phyloP scores from a whole-genome alignment of 2,329 filamentous ascomycete species.

The Neophaeococcomyces mojaviensis region DNA sequence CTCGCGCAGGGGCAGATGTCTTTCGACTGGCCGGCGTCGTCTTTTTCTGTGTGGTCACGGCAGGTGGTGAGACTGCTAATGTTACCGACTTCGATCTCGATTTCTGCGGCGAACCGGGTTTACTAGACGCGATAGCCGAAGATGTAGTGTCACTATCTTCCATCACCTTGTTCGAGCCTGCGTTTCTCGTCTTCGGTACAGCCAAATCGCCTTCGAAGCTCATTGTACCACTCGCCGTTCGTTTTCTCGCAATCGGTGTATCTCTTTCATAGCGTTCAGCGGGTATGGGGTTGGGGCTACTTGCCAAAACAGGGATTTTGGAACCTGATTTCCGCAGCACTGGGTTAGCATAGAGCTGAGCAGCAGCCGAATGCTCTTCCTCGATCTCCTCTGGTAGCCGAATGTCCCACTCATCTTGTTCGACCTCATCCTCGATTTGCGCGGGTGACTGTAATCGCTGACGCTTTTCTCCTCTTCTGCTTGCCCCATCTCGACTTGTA shows the following conservation, averaged over 20 bases:
- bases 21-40: conserved; percentile 34
- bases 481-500: conserved; percentile 31
- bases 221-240: conserved; percentile 48
- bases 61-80: conserved; percentile 20
- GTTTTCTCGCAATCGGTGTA: conserved; percentile 55
- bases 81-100: conserved; percentile 24
- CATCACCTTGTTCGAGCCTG: neutral
- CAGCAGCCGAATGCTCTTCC: conserved; percentile 35
- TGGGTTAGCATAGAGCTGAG: conserved; percentile 47
- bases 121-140: conserved; percentile 20
- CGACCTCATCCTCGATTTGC: conserved; percentile 39
- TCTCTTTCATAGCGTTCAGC: conserved; percentile 66
- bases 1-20: conserved; percentile 30
- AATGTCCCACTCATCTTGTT: conserved; percentile 59
- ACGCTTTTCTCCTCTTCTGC: conserved; percentile 30
- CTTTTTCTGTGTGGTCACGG: conserved; percentile 29
- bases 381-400: conserved; percentile 71
- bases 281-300: conserved; percentile 69
- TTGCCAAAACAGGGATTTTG: conserved; percentile 77
- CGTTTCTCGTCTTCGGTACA: conserved; percentile 52
- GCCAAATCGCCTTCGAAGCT: conserved; percentile 55
- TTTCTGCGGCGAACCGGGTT: conserved; percentile 24
- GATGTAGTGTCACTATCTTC: conserved; percentile 13
- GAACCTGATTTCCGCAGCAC: conserved; percentile 57
- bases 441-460: conserved; percentile 27